Evolutionary conservation across 345 rosid species (phyloP), one percentile per base, ranked within the genome.

Genomic region (Heritiera fomes): DNA sequence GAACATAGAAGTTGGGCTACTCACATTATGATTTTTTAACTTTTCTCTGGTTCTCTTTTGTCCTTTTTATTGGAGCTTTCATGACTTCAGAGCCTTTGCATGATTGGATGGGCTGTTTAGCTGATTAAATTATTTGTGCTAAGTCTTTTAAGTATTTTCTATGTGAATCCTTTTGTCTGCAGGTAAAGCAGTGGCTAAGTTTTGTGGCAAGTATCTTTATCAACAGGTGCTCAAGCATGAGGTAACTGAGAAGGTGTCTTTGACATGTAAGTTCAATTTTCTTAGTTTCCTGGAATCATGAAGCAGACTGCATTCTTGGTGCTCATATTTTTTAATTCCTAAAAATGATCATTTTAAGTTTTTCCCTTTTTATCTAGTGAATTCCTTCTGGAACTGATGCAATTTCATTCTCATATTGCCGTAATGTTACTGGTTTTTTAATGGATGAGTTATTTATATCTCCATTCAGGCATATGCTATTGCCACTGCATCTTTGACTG

Each of bases 171-270:
- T 60, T 52, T 59, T 30, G 71, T 83, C 41, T 83, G 76, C 81
- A 93, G 98, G 98, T 82, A 90, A 90, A 84, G 96, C 88, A 40
- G 96, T 93, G 71, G 88, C 98, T 67, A 93, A 90, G 84, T 93
- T 93, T 80, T 91, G 98, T 83, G 92, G 94, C 83, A 91, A 93
- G 87, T 89, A 81, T 88, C 92, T 93, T 66, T 96, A 93, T 84
- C 91, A 84, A 67, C 96, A 93, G 84, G 87, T 93, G 80, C 87
- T 88, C 47, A 81, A 80, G 77, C 85, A 69, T 18, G 20, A 50
- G 75, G 68, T 59, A 50, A 62, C 70, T 65, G 70, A 34, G 5
- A 75, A 45, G 38, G 46, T 66, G 58, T 41, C 71, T 70, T 60
- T 73, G 47, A 28, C 62, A 49, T 28, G 18, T 65, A 77, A 66